Evolutionary conservation across 129 eudicot genomes (phyloP).

Genomic region (Gnaphalium uliginosum): DNA sequence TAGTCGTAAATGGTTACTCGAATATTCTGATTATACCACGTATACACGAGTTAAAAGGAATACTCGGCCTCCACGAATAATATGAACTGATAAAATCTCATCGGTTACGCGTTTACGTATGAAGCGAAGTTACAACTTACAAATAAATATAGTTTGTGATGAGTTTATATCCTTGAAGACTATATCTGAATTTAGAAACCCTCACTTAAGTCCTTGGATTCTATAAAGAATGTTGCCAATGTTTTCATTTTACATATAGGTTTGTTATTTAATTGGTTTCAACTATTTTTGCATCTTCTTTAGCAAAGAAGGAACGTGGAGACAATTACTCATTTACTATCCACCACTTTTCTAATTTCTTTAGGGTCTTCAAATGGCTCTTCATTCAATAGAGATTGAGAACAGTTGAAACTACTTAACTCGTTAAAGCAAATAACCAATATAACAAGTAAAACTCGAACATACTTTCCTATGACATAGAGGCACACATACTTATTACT

Average conservation of each 20-base stretch:
- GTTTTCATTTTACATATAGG: neutral
- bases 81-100: no score
- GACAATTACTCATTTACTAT: neutral
- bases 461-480: slow-evolving; percentile 21
- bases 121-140: no score
- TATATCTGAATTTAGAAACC: no score
- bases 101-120: no score
- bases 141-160: no score
- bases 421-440: slow-evolving; percentile 12
- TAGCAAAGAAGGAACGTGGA: neutral
- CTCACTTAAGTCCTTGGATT: no score
- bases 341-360: neutral
- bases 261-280: neutral
- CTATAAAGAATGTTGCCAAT: no score
- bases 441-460: slow-evolving; percentile 8
- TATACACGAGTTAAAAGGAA: no score
- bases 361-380: neutral
- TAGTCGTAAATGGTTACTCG: no score
- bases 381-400: slow-evolving; percentile 11
- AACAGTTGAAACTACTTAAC: slow-evolving; percentile 12
- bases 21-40: no score
- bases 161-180: no score
- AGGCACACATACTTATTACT: neutral
- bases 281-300: neutral
- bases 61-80: no score